Conservation (phyloP, 176 grass and related monocot species). For the Phoenix dactylifera region DNA sequence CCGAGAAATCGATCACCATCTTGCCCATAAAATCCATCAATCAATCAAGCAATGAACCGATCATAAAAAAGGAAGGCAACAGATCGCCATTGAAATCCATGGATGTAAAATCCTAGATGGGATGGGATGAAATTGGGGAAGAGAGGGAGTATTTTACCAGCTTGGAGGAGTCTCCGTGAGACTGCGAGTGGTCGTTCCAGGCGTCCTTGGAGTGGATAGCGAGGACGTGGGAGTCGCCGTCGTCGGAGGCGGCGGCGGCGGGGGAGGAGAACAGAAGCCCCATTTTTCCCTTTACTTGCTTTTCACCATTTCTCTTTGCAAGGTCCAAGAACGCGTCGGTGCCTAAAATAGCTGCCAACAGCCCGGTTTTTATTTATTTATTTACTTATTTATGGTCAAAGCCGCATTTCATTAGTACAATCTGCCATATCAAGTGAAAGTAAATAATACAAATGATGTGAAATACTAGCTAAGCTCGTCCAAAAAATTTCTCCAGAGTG, state of each 20-base stretch:
- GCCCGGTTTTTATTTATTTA: too few relatives aligned
- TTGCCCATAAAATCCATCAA: conserved; percentile 1
- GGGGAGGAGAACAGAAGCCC: conserved; percentile 29
- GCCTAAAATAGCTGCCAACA: too few relatives aligned
- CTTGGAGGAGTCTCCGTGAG: conserved; percentile 36
- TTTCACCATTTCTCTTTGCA: background rate
- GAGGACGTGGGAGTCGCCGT: conserved; percentile 41
- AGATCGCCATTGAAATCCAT: too few relatives aligned
- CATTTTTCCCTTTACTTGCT: conserved; percentile 24
- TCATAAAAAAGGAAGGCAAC: background rate
- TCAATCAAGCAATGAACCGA: too few relatives aligned
- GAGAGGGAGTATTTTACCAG: conserved; percentile 26
- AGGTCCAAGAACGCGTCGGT: too few relatives aligned
- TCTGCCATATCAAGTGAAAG: too few relatives aligned
- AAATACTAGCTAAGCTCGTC: too few relatives aligned
- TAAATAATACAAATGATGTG: too few relatives aligned
- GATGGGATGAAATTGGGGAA: too few relatives aligned
- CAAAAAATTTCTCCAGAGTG: too few relatives aligned
- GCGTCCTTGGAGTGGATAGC: conserved; percentile 53
- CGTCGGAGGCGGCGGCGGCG: conserved; percentile 4
- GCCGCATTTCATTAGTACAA: too few relatives aligned
- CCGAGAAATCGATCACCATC: conserved; percentile 84
- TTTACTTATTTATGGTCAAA: too few relatives aligned
- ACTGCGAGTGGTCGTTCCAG: conserved; percentile 44
- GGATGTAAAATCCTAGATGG: background rate